Conservation (phyloP, 768 basidiomycete genomes). For the Termitomyces sp. region DNA sequence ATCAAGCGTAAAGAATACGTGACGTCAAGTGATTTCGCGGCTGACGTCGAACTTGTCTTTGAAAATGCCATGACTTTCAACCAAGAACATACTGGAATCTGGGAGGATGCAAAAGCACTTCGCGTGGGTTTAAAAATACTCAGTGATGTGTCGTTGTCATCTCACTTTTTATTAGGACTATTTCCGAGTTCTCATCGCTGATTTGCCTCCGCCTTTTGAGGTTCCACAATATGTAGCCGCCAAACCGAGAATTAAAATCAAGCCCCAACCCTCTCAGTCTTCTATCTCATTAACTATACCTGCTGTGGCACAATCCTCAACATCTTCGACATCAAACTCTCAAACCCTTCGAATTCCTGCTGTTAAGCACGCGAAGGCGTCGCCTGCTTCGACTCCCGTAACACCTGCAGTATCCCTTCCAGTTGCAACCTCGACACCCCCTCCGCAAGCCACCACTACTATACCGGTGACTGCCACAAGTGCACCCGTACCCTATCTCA, state of each 20-base stretch:
- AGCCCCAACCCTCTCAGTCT: constrained; percentile 38
- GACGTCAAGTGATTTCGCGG: constrained; percentile 64
- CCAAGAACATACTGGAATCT: constrained; percentile 76
- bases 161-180: constrained; percentile 44
- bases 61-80: constrained; percentile 88
- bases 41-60: constrained; percentile 88
- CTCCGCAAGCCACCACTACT: constrained; percentile 18
- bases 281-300: constrained; percentile 16
- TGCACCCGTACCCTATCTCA: constrained; percentile 28
- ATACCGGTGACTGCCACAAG: constrained; percentile 21
- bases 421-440: constrained; percentile 18
- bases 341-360: constrained; percentile 36
- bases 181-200: constrained; percentile 73
- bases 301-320: constrained; percentile 10
- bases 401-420: constrained; percentile 16
- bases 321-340: constrained; percentile 15
- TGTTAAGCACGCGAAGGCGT: constrained; percentile 10
- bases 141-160: constrained; percentile 4
- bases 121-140: constrained; percentile 39
- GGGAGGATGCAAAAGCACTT: constrained; percentile 70
- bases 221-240: constrained; percentile 57
- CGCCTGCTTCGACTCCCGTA: constrained; percentile 16
- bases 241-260: constrained; percentile 67
- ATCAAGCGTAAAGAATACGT: constrained; percentile 78
- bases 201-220: constrained; percentile 63